Evolutionary conservation across 805 yeast species (phyloP).

Genomic region (Millerozyma acaciae): DNA sequence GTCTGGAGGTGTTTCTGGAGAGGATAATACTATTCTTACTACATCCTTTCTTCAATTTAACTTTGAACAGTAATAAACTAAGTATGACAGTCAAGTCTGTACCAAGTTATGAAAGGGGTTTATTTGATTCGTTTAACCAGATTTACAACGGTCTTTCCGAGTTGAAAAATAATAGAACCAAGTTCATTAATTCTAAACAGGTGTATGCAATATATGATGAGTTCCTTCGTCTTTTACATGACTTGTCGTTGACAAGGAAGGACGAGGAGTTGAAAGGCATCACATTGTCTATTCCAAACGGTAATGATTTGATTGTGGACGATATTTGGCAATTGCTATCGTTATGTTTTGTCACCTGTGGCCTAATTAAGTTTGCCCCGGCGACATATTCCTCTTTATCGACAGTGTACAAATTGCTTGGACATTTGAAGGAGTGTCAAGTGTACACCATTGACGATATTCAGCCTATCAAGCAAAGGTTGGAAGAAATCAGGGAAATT

Average conservation of each 20-base stretch:
- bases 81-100: constrained; percentile 13
- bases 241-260: constrained; percentile 51
- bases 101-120: constrained; percentile 35
- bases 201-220: constrained; percentile 56
- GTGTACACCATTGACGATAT: constrained; percentile 84
- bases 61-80: too few species aligned
- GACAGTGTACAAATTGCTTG: constrained; percentile 79
- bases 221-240: constrained; percentile 52
- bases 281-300: constrained; percentile 38
- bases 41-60: too few species aligned
- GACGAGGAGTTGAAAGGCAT: constrained; percentile 39
- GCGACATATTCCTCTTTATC: constrained; percentile 88
- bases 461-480: constrained; percentile 67
- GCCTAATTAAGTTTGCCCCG: constrained; percentile 84
- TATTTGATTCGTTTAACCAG: constrained; percentile 23
- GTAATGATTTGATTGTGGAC: constrained; percentile 73
- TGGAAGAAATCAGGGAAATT: constrained; percentile 65
- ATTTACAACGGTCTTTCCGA: constrained; percentile 26
- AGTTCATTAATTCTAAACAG: constrained; percentile 64
- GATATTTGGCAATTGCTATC: constrained; percentile 88
- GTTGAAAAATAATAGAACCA: constrained; percentile 59
- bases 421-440: constrained; percentile 75
- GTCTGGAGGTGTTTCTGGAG: too few species aligned
- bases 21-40: too few species aligned
- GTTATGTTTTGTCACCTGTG: constrained; percentile 86